Percentiles rank a stretch among this genome's conserved stretches.
phyloP scores from a whole-genome alignment of 768 basidiomycete genomes.

The Clitopilus hobsonii region DNA sequence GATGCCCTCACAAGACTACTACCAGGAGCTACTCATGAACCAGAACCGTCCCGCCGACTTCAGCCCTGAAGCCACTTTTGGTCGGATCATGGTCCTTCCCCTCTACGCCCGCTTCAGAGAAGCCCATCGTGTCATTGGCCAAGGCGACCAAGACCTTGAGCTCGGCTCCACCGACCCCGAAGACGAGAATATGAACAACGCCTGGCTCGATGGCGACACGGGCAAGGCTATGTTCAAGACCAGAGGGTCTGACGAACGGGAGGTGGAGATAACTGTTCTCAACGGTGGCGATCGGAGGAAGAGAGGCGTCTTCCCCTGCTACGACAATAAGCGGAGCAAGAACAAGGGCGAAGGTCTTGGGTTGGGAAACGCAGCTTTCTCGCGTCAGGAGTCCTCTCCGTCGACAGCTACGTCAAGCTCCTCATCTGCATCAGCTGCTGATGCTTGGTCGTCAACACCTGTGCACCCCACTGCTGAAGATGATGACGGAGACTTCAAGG shows the following conservation, averaged over 20 bases:
- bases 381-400: too few species aligned
- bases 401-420: background rate
- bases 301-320: constrained; percentile 1
- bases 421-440: background rate
- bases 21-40: constrained; percentile 9
- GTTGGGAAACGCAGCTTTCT: background rate
- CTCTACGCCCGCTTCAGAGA: constrained; percentile 59
- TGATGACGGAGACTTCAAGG: constrained; percentile 3
- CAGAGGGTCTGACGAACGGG: constrained; percentile 14
- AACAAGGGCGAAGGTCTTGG: background rate
- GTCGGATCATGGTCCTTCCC: constrained; percentile 31
- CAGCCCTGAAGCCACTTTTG: constrained; percentile 27
- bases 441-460: background rate
- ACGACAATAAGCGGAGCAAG: background rate
- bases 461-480: background rate
- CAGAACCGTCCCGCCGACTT: constrained; percentile 10
- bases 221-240: constrained; percentile 11
- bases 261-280: constrained; percentile 16
- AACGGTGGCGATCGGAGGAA: constrained; percentile 4
- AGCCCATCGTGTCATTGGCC: constrained; percentile 32
- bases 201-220: constrained; percentile 31
- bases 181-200: constrained; percentile 35
- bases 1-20: constrained; percentile 17
- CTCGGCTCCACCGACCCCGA: constrained; percentile 3
- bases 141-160: constrained; percentile 2